phyloP scores from a whole-genome alignment of 169 alveolate genomes.

The Plasmodium gonderi region DNA sequence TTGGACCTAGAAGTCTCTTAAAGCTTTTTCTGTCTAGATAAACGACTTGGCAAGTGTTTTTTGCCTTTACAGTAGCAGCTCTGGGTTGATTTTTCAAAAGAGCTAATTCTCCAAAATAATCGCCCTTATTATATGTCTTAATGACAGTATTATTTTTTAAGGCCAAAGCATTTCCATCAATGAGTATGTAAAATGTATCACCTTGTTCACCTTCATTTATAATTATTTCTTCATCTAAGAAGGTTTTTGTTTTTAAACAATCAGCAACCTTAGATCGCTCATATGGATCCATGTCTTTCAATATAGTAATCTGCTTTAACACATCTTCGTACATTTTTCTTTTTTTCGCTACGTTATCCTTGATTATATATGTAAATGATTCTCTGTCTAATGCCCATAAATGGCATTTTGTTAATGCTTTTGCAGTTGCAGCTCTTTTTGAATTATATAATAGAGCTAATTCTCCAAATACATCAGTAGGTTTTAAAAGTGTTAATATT shows the following conservation, averaged over 20 bases:
- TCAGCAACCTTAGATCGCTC: slow-evolving; percentile 95
- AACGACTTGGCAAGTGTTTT: slow-evolving; percentile 85
- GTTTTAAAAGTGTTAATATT: slow-evolving; percentile 81
- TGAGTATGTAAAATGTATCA: slow-evolving; percentile 91
- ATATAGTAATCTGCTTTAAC: slow-evolving; percentile 90
- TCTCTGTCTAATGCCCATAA: slow-evolving; percentile 95
- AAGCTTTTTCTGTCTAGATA: slow-evolving; percentile 95
- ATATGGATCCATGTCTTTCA: slow-evolving; percentile 92
- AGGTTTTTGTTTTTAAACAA: slow-evolving; percentile 90
- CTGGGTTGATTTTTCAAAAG: slow-evolving; percentile 94
- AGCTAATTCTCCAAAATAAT: slow-evolving; percentile 98
- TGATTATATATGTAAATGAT: slow-evolving; percentile 95
- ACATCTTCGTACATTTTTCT: slow-evolving; percentile 93
- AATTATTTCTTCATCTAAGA: slow-evolving; percentile 90
- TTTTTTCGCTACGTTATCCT: slow-evolving; percentile 94
- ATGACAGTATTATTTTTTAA: slow-evolving; percentile 91
- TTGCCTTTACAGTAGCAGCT: slow-evolving; percentile 95
- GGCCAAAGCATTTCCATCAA: slow-evolving; percentile 96
- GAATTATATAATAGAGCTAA: slow-evolving; percentile 96
- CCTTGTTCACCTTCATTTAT: slow-evolving; percentile 97
- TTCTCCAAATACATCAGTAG: slow-evolving; percentile 97
- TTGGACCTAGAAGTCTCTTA: slow-evolving; percentile 96
- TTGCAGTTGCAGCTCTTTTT: slow-evolving; percentile 96
- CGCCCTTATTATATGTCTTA: slow-evolving; percentile 90
- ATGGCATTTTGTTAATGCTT: slow-evolving; percentile 89